A percentile compares a stretch with the other conserved stretches of the same genome.
phyloP scores from a whole-genome alignment of 2,329 filamentous ascomycete species.

The Microascus cirrosus region DNA sequence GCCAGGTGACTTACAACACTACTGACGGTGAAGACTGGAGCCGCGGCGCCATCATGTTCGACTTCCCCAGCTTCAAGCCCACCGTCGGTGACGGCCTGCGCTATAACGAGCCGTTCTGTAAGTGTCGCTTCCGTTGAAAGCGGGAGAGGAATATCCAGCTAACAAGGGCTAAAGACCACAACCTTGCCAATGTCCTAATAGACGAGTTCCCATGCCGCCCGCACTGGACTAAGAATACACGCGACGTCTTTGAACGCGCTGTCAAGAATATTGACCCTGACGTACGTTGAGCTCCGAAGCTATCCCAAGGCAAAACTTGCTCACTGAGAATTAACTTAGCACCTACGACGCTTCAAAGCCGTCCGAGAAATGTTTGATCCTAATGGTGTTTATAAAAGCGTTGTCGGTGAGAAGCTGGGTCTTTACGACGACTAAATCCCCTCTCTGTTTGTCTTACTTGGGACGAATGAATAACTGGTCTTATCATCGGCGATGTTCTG shows the following conservation, averaged over 20 bases:
- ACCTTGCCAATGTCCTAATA: conserved; percentile 31
- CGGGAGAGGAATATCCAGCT: not conserved
- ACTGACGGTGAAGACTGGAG: conserved; percentile 35
- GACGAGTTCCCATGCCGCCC: conserved; percentile 38
- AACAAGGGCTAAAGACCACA: conserved; percentile 20
- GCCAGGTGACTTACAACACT: conserved; percentile 35
- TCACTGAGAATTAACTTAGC: conserved; percentile 10
- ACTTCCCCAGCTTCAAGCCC: conserved; percentile 37
- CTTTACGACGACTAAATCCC: conserved; percentile 18
- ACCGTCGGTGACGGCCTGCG: conserved; percentile 30
- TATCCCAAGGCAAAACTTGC: not conserved
- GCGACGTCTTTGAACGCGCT: conserved; percentile 30
- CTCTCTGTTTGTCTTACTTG: not conserved
- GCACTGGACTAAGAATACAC: conserved; percentile 43
- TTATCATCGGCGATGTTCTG: no score
- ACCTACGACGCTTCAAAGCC: conserved; percentile 34
- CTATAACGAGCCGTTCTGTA: conserved; percentile 39
- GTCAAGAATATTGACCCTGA: conserved; percentile 34
- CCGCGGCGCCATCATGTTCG: conserved; percentile 41
- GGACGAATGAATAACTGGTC: no score
- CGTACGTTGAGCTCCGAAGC: conserved; percentile 14
- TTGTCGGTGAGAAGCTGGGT: conserved; percentile 36
- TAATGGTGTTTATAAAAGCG: conserved; percentile 31
- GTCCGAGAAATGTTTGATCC: conserved; percentile 36
- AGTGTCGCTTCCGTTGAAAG: conserved; percentile 9